These are phyloP conservation scores for Hymenoscyphus fraxineus DNA, from an alignment of 2,329 filamentous ascomycete species.

Conservation along the genomic window DNA sequence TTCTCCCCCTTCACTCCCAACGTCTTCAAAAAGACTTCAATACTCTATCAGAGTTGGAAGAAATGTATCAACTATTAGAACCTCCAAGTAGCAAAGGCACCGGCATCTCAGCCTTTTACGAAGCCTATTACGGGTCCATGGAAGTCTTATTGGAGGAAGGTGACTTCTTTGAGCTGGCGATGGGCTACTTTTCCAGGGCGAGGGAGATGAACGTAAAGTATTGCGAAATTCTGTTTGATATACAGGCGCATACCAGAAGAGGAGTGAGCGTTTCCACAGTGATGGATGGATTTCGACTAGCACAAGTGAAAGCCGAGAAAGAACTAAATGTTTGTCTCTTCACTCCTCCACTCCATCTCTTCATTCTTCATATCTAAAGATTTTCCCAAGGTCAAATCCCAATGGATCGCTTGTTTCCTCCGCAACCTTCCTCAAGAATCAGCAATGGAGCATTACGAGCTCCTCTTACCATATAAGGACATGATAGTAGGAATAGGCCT, in stretches of 20 bases:
- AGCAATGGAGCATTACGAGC: conserved; percentile 43
- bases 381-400: conserved; percentile 36
- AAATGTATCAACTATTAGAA: conserved; percentile 59
- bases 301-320: conserved; percentile 38
- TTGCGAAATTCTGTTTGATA: conserved; percentile 74
- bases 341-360: neutral
- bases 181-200: conserved; percentile 63
- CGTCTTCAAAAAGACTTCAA: conserved; percentile 60
- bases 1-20: conserved; percentile 48
- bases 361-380: neutral
- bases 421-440: conserved; percentile 60
- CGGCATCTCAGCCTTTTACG: conserved; percentile 48
- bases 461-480: conserved; percentile 19
- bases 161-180: conserved; percentile 68
- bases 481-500: conserved; percentile 56
- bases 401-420: conserved; percentile 66
- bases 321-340: neutral
- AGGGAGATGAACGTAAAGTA: conserved; percentile 60
- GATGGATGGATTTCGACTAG: conserved; percentile 56
- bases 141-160: conserved; percentile 56
- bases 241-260: conserved; percentile 65
- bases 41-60: conserved; percentile 1
- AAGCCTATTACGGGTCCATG: conserved; percentile 73
- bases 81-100: conserved; percentile 11
- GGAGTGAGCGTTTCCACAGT: conserved; percentile 59